phyloP scores from a whole-genome alignment of 352 stramenopile species.

The Pythium phragmitis region DNA sequence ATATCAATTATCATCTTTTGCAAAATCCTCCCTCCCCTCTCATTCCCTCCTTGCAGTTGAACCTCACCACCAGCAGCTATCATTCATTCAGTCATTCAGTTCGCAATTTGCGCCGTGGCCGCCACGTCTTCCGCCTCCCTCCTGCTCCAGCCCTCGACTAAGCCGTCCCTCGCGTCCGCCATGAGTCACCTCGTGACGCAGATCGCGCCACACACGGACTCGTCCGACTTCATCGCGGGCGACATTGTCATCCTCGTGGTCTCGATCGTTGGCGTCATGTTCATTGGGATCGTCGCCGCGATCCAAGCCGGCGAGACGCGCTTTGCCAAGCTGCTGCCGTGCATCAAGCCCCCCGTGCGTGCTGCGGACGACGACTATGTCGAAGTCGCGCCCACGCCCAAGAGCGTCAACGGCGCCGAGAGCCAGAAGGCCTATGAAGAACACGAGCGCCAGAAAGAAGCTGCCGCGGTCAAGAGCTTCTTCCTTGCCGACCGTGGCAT shows the following conservation, averaged over 20 bases:
- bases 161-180: no score
- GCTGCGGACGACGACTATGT: neutral
- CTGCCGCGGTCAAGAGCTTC: slow-evolving; percentile 36
- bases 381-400: neutral
- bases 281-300: neutral
- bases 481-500: slow-evolving; percentile 66
- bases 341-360: neutral
- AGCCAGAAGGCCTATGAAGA: neutral
- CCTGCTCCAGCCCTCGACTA: no score
- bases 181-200: no score
- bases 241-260: slow-evolving; percentile 1
- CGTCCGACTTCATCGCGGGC: neutral
- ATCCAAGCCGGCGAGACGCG: neutral
- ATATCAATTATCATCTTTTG: no score
- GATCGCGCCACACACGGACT: neutral
- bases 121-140: no score
- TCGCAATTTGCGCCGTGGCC: no score
- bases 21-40: no score
- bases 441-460: neutral
- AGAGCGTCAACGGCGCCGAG: neutral
- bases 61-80: no score
- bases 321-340: neutral
- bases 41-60: no score
- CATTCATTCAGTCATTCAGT: no score
- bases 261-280: neutral